These are phyloP conservation scores for Colletotrichum sp. DNA, from an alignment of 2,329 filamentous ascomycete genomes.

Conservation along the genomic window DNA sequence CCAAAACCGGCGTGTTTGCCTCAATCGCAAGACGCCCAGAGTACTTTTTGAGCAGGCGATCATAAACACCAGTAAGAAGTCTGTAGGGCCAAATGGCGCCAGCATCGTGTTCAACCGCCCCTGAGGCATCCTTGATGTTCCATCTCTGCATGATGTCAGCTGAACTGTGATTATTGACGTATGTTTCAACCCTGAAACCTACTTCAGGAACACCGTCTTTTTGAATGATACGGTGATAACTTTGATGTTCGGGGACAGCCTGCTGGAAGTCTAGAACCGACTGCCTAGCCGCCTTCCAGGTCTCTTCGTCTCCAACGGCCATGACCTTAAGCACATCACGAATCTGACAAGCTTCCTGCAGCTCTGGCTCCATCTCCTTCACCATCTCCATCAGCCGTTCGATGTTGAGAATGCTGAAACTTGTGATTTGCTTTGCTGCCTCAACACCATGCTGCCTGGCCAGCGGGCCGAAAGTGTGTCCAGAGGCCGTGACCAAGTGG, in stretches of 20 bases:
- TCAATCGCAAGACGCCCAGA: conserved; percentile 30
- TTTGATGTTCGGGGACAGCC: conserved; percentile 19
- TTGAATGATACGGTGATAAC: conserved; percentile 22
- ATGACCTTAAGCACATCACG: conserved; percentile 25
- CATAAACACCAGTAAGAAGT: conserved; percentile 38
- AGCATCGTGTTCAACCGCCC: conserved; percentile 23
- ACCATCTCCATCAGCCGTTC: neutral
- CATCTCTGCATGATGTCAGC: conserved; percentile 17
- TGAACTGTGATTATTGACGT: neutral
- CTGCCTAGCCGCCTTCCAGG: conserved; percentile 17
- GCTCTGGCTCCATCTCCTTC: conserved; percentile 1
- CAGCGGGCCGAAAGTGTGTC: neutral
- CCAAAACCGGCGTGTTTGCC: conserved; percentile 33
- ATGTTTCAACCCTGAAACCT: neutral
- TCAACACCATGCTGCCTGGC: conserved; percentile 12
- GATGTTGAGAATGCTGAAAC: conserved; percentile 11
- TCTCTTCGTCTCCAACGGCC: conserved; percentile 22
- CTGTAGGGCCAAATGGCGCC: conserved; percentile 45
- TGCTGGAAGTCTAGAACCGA: conserved; percentile 24
- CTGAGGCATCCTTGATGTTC: conserved; percentile 24
- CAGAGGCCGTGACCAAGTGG: conserved; percentile 11
- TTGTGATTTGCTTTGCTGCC: conserved; percentile 5
- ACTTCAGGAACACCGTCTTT: conserved; percentile 22
- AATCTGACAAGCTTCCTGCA: neutral
- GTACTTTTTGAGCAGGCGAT: conserved; percentile 30